These are phyloP conservation scores for Articulospora tetracladia DNA, from an alignment of 495 filamentous ascomycete genomes.

Conservation along the genomic window DNA sequence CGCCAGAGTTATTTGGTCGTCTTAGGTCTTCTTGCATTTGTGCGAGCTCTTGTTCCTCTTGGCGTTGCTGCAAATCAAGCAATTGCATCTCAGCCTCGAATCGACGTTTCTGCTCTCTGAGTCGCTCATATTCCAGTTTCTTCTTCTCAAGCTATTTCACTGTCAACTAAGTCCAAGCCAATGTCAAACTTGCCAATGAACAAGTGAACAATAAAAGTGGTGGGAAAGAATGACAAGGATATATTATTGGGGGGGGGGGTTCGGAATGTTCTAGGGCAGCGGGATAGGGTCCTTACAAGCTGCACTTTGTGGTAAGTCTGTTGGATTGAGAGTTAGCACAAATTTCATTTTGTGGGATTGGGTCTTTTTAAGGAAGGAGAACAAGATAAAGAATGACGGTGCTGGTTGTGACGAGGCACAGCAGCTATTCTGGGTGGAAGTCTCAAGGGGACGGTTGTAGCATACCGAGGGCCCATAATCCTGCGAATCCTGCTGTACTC, in stretches of 20 bases:
- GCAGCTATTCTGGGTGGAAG: slow-evolving; percentile 2
- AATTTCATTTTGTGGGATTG: no score
- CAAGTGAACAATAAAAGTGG: slow-evolving; percentile 8
- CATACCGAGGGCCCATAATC: slow-evolving; percentile 48
- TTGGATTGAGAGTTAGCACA: slow-evolving; percentile 6
- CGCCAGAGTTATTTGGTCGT: slow-evolving; percentile 41
- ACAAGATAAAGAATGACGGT: no score
- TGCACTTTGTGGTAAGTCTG: slow-evolving; percentile 41
- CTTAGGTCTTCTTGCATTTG: slow-evolving; percentile 75
- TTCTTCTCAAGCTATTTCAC: slow-evolving; percentile 81
- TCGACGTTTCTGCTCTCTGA: slow-evolving; percentile 77
- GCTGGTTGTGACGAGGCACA: not conserved
- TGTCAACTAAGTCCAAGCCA: slow-evolving; percentile 24
- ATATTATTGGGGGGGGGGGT: not conserved
- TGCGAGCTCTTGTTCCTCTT: slow-evolving; percentile 76
- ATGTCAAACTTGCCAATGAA: slow-evolving; percentile 2
- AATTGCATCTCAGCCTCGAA: slow-evolving; percentile 87
- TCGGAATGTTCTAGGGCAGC: not conserved
- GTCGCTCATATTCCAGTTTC: slow-evolving; percentile 77
- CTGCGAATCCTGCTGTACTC: slow-evolving; percentile 43
- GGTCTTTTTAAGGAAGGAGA: no score
- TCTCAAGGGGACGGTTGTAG: slow-evolving; percentile 17
- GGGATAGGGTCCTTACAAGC: slow-evolving; percentile 31
- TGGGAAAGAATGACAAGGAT: not conserved
- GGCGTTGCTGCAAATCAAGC: slow-evolving; percentile 75